Conservation (phyloP, 2,329 filamentous ascomycete species). For the Monosporascus sp. region DNA sequence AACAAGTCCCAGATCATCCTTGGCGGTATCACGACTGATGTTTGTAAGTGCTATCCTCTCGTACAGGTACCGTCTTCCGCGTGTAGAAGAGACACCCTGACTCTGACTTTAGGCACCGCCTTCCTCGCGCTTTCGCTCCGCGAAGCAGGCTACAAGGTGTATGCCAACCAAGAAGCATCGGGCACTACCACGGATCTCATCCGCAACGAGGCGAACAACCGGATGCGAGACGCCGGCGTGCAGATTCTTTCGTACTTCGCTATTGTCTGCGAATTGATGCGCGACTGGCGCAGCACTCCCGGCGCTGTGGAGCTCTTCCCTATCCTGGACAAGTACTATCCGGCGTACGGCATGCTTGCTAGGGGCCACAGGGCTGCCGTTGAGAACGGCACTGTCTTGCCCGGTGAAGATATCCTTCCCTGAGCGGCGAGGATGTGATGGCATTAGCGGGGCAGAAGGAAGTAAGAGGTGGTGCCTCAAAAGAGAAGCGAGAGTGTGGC, state of each 20-base stretch:
- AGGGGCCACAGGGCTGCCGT: constrained; percentile 56
- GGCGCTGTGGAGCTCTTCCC: constrained; percentile 54
- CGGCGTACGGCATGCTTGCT: constrained; percentile 60
- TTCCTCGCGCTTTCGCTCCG: constrained; percentile 70
- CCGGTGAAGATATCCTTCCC: constrained; percentile 43
- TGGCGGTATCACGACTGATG: constrained; percentile 68
- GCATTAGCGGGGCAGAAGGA: background rate
- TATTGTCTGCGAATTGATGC: constrained; percentile 64
- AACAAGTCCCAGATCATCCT: constrained; percentile 67
- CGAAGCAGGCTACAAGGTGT: constrained; percentile 67
- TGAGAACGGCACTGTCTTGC: constrained; percentile 51
- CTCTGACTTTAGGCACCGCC: constrained; percentile 42
- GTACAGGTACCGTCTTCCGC: constrained; percentile 4
- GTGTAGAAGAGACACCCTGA: constrained; percentile 7
- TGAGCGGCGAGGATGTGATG: background rate
- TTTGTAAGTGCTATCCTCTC: constrained; percentile 44
- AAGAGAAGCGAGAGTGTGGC: no score
- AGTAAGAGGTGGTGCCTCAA: no score
- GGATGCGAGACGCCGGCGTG: constrained; percentile 63
- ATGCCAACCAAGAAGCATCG: constrained; percentile 65
- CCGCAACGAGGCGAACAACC: constrained; percentile 58
- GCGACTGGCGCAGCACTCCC: constrained; percentile 58
- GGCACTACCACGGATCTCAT: constrained; percentile 60
- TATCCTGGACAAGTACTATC: constrained; percentile 59
- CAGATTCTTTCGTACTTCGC: constrained; percentile 57